Evolutionary conservation across 768 basidiomycete species (phyloP), one percentile per base, ranked within the genome.

Genomic region (Phanerochaete sordida): DNA sequence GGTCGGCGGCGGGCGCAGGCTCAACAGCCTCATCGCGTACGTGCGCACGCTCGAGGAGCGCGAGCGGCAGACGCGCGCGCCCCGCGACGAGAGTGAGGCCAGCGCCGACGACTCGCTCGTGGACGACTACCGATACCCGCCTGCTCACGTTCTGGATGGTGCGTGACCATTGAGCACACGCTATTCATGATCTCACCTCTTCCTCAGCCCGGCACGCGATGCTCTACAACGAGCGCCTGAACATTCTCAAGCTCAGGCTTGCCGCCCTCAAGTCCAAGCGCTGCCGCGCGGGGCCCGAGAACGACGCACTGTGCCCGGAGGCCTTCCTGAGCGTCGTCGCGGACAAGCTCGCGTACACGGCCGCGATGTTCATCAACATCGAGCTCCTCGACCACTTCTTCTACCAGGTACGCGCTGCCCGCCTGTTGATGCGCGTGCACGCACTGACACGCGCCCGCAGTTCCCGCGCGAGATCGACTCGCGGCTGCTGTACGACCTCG

Each of bases 391-490:
- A 97, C 68, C 95, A 98, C 66, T 99, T 98, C 81, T 98, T 98
- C 80, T 97, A 98, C 69, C 93, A 96, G 80, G 93, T 91, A 65
- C 46, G 82, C 70, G 23, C n/a, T 48, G 58, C 23, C 35, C 12
- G 24, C 19, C 35, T n/a, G n/a, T 15, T 62, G 1, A 19, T 39
- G 15, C 8, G 43, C 11, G 23, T n/a, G 28, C 16, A 19, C 16
- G 1, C 9, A 24, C 37, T 60, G 9, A 48, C 56, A 31, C 26
- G 60, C n/a, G 57, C n/a, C 1, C 59, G 6, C 62, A 97, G 91
- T 98, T 99, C 79, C 96, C 97, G 62, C 87, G 96, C 31, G 96
- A 98, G 75, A 98, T 99, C 59, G 96, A 98, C 72, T 91, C 93
- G 23, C 84, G 95, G 26, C 75, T 99, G 52, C 81, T 96, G 28